These are phyloP conservation scores for Alloascoidea hylecoeti DNA, from an alignment of 805 yeast genomes.

Conservation along the genomic window DNA sequence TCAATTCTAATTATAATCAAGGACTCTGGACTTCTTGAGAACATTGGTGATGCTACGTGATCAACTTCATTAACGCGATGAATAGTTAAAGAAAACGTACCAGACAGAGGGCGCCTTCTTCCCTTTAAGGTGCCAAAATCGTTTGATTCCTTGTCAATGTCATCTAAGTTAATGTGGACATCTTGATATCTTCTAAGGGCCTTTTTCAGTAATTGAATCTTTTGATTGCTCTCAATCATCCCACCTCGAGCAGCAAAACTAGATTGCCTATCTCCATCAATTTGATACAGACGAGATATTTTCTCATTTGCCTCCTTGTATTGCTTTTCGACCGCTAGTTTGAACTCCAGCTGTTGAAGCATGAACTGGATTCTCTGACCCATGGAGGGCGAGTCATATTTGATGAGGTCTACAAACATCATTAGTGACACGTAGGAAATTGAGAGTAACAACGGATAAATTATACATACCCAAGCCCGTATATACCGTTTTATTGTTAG, in stretches of 20 bases:
- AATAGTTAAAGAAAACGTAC: conserved; percentile 60
- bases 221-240: conserved; percentile 67
- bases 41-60: conserved; percentile 77
- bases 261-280: conserved; percentile 82
- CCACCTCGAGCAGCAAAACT: conserved; percentile 87
- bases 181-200: conserved; percentile 81
- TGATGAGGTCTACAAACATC: conserved; percentile 60
- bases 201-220: conserved; percentile 71
- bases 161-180: conserved; percentile 59
- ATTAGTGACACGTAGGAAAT: conserved; percentile 42
- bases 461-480: too few relatives aligned
- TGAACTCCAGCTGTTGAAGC: conserved; percentile 90
- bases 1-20: conserved; percentile 71
- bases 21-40: conserved; percentile 69
- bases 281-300: conserved; percentile 68
- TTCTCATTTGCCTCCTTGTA: conserved; percentile 89
- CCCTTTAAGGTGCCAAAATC: conserved; percentile 25
- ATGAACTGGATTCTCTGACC: conserved; percentile 92
- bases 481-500: too few relatives aligned
- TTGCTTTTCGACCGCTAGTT: conserved; percentile 86
- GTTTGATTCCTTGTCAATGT: conserved; percentile 7
- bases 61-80: conserved; percentile 79
- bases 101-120: conserved; percentile 74
- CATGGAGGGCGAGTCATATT: conserved; percentile 86
- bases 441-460: too few relatives aligned